Base-by-base conservation (phyloP, 495 filamentous ascomycete species). In the Hapsidospora chrysogenum region DNA sequence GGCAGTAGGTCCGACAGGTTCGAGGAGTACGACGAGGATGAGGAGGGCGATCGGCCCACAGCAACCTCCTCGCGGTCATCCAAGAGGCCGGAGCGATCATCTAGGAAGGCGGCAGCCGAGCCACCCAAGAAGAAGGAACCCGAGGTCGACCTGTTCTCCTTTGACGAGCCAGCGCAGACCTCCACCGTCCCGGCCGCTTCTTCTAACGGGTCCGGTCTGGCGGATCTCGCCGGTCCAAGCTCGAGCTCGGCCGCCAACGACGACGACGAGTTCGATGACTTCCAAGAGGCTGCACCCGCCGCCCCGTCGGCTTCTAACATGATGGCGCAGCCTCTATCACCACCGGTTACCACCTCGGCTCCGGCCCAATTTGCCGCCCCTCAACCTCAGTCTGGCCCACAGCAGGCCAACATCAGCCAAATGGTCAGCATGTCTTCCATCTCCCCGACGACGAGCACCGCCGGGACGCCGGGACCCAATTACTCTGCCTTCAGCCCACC, bases 211-310 rank as follows among this genome's bases (percentile, higher is more conserved):
- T 57, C 60, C 33, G 72, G 64, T 15, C 57, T 80, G 36, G 72
- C 66, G 26, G 62, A 75, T 25, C 54, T 80, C 20, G 52, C 47
- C 20, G 34, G 31, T 23, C 39, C 49, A 29, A 51, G 23, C 23
- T 2, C 13, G 17, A 36, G 39, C 3, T 52, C 48, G 10, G 61
- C 46, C 11, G 35, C 35, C 9, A 33, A 39, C 29, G 37, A 57
- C 20, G 87, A 97, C 44, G 89, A 97, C 45, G 92, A 96, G 33
- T 96, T 96, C 45, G 89, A 96, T 50, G 92, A 96, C 51, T 96
- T 96, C 68, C 84, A 92, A 54, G 86, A 85, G n/a, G 89, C 92
- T 11, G 64, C 80, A 3, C 75, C 84, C 13, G 58, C 68, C 16
- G 43, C 61, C 38, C 35, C 58, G 16, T 35, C 57, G 31, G 44